Percentiles rank a stretch among this genome's conserved stretches.
Conservation (phyloP, 768 basidiomycete species). For the Kwoniella dendrophila region DNA sequence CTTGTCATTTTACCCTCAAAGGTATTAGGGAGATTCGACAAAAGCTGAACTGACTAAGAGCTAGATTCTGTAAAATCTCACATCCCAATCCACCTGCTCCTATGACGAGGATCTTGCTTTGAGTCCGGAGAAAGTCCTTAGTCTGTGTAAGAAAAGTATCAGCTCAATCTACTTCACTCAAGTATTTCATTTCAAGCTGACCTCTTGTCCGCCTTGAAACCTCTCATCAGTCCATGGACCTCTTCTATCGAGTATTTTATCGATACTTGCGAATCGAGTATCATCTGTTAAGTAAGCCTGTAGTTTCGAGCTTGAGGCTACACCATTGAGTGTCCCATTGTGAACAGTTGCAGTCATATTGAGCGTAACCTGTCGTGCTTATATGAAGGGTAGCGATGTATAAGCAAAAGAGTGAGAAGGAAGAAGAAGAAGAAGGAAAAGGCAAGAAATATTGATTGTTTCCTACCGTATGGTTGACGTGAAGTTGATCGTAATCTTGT, state of each 20-base stretch:
- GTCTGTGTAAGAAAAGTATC: slow-evolving; percentile 62
- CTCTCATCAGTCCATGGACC: slow-evolving; percentile 84
- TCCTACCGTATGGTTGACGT: not conserved
- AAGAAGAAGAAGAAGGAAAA: not conserved
- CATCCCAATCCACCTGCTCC: slow-evolving; percentile 95
- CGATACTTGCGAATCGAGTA: slow-evolving; percentile 75
- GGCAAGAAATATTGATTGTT: not conserved
- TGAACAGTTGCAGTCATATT: slow-evolving; percentile 14
- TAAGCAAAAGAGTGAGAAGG: not conserved
- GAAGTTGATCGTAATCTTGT: not conserved
- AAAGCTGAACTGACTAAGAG: slow-evolving; percentile 62
- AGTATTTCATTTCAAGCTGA: slow-evolving; percentile 54
- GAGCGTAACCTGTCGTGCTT: not conserved
- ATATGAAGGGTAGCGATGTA: not conserved
- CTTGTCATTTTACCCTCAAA: too few species aligned
- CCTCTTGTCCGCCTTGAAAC: slow-evolving; percentile 78
- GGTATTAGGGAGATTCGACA: not conserved
- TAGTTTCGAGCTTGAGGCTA: slow-evolving; percentile 12
- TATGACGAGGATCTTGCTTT: slow-evolving; percentile 93
- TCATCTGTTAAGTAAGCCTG: slow-evolving; percentile 24
- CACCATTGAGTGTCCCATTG: slow-evolving; percentile 5
- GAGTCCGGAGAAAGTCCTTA: slow-evolving; percentile 77
- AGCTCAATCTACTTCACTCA: not conserved
- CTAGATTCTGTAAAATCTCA: slow-evolving; percentile 95
- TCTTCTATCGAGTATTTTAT: slow-evolving; percentile 78